Evolutionary conservation across 768 basidiomycete species (phyloP).

Genomic region (Lactarius sanguifluus): DNA sequence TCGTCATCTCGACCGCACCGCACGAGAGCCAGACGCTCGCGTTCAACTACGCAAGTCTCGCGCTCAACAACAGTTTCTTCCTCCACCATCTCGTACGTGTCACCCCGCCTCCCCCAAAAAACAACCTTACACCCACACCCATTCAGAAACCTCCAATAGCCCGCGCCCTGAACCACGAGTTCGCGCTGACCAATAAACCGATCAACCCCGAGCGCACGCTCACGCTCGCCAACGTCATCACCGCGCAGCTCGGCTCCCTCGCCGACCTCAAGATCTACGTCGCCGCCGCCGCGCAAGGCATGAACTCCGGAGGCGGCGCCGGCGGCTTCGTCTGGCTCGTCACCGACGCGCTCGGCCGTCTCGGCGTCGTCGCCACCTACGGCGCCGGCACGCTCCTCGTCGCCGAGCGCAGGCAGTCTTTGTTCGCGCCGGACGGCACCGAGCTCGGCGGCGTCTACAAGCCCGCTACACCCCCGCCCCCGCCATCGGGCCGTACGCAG

Average conservation of each 20-base stretch:
- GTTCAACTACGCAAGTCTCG: constrained; percentile 90
- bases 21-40: constrained; percentile 60
- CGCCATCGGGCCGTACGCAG: constrained; percentile 15
- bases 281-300: constrained; percentile 64
- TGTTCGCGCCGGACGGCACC: constrained; percentile 3
- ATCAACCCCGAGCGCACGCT: constrained; percentile 35
- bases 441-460: constrained; percentile 20
- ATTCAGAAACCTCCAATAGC: constrained; percentile 39
- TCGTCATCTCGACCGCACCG: constrained; percentile 64
- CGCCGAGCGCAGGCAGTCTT: constrained; percentile 29
- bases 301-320: constrained; percentile 75
- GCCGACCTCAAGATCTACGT: constrained; percentile 71
- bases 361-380: constrained; percentile 82
- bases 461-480: constrained; percentile 8
- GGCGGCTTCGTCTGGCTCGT: constrained; percentile 90
- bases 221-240: constrained; percentile 40
- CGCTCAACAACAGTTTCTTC: constrained; percentile 96
- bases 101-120: not conserved
- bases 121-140: not conserved
- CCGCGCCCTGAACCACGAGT: constrained; percentile 34
- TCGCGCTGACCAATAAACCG: constrained; percentile 38
- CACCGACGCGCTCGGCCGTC: constrained; percentile 55
- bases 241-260: constrained; percentile 58
- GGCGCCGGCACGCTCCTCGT: constrained; percentile 88
- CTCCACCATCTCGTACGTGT: constrained; percentile 75